Base-by-base conservation (phyloP, 2,329 filamentous ascomycete genomes). In the Aureobasidium melanogenum region DNA sequence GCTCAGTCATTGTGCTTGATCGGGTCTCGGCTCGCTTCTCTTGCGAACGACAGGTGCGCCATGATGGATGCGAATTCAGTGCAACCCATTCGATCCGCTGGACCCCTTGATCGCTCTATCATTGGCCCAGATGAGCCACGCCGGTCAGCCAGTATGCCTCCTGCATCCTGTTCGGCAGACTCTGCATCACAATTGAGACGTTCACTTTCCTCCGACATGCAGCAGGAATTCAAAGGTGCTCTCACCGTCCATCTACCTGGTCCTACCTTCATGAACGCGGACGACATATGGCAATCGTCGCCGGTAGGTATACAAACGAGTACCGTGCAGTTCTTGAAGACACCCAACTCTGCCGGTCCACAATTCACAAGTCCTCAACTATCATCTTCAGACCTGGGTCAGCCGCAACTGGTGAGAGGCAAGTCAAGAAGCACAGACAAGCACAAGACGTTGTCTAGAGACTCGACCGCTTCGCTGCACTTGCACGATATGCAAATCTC, bases 401-500 rank as follows among this genome's bases (percentile, higher is more conserved):
- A 12, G 12, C 28, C 54, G 14, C 39, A 38, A 12, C 12, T 47
- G 8, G 2, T 57, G 30, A 38, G n/a, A 5, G 14, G 8, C 22
- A 57, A 57, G 15, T 36, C 41, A 46, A 57, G 54, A 38, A 41
- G 41, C 22, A 10, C 28, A 14, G 30, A 47, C 22, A 26, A 47
- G 15, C 39, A 47, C 6, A 47, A 57, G 32, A 19, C 19, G 6
- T n/a, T 32, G 24, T 34, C 36, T 6, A 50, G 14, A 14, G 32
- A 38, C 8, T 62, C 59, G 17, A 52, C 46, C 12, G 51, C n/a
- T 8, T 64, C 64, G 12, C 67, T 77, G 2, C 76, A 77, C 62
- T 69, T 79, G 1, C 67, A 75, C 54, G 73, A 70, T 34, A 77
- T 78, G 76, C 70, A 73, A 14, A 78, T 79, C 30, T 76, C 74